phyloP scores from a whole-genome alignment of 73 alveolate genomes.

The Paramecium caudatum region DNA sequence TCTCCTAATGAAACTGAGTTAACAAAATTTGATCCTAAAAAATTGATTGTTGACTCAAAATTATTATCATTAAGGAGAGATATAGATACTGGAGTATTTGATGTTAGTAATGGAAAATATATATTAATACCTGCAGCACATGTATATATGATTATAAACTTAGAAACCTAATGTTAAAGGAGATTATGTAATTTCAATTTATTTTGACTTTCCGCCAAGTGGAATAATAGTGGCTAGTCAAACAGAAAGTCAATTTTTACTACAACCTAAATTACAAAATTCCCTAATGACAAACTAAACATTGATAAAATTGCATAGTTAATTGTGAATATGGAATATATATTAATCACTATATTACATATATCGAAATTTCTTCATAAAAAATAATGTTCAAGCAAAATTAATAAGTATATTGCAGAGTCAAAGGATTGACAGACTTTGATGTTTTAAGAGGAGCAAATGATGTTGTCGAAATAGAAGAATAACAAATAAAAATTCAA shows the following conservation, averaged over 20 bases:
- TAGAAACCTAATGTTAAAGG: constrained; percentile 36
- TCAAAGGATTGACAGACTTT: background rate
- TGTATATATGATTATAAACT: background rate
- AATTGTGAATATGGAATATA: background rate
- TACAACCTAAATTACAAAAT: background rate
- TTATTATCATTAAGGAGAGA: constrained; percentile 13
- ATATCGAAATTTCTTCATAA: no score
- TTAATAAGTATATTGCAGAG: constrained; percentile 16
- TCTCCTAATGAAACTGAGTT: background rate
- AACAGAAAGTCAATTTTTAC: background rate
- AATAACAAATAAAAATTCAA: background rate
- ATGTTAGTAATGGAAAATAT: background rate
- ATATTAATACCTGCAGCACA: constrained; percentile 9
- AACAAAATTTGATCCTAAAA: background rate
- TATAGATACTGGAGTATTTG: constrained; percentile 28
- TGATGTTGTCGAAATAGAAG: background rate
- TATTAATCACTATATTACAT: no score
- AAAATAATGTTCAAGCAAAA: no score
- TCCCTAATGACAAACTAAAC: constrained; percentile 16
- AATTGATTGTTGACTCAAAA: constrained; percentile 4
- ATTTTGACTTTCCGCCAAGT: constrained; percentile 15
- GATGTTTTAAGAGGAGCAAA: background rate
- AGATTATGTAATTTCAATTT: constrained; percentile 23
- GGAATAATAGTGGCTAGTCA: background rate
- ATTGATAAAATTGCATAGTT: background rate